Percentiles rank a stretch among this genome's conserved stretches.
These are phyloP conservation scores for Globisporangium alternatum DNA, from an alignment of 352 stramenopile genomes.

Conservation along the genomic window DNA sequence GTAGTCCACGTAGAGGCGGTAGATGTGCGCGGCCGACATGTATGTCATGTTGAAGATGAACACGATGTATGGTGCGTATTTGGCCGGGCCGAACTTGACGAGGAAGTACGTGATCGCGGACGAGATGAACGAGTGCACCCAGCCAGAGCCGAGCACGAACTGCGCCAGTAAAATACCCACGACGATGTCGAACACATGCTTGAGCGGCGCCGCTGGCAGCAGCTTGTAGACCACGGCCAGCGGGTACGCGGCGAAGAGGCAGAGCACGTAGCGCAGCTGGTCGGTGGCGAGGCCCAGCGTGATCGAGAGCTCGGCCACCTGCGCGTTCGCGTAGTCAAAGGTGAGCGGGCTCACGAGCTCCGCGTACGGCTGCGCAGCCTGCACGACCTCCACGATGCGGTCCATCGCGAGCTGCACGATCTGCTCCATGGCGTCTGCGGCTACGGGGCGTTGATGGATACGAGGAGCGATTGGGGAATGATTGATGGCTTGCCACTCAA, in stretches of 20 bases:
- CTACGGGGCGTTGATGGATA: not conserved
- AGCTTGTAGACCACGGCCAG: conserved; percentile 88
- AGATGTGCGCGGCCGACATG: conserved; percentile 91
- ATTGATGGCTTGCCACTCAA: not conserved
- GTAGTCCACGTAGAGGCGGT: conserved; percentile 96
- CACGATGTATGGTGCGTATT: conserved; percentile 75
- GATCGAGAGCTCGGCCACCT: conserved; percentile 40
- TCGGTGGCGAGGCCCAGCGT: conserved; percentile 45
- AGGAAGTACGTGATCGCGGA: conserved; percentile 90
- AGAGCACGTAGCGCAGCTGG: conserved; percentile 85
- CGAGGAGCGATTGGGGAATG: conserved; percentile 12
- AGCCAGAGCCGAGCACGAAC: conserved; percentile 91
- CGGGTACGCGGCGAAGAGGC: conserved; percentile 93
- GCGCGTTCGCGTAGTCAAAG: conserved; percentile 45
- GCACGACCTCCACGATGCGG: conserved; percentile 36
- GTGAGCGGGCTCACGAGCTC: conserved; percentile 53
- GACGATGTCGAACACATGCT: conserved; percentile 92
- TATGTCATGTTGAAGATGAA: conserved; percentile 95
- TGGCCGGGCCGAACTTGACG: conserved; percentile 56
- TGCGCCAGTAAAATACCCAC: conserved; percentile 93
- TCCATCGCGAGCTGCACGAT: conserved; percentile 29
- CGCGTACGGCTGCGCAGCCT: conserved; percentile 41
- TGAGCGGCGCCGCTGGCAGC: conserved; percentile 79
- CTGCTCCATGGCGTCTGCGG: conserved; percentile 16
- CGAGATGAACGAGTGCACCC: conserved; percentile 94